phyloP scores from a whole-genome alignment of 768 basidiomycete genomes.

The Daedaleopsis sinensis region DNA sequence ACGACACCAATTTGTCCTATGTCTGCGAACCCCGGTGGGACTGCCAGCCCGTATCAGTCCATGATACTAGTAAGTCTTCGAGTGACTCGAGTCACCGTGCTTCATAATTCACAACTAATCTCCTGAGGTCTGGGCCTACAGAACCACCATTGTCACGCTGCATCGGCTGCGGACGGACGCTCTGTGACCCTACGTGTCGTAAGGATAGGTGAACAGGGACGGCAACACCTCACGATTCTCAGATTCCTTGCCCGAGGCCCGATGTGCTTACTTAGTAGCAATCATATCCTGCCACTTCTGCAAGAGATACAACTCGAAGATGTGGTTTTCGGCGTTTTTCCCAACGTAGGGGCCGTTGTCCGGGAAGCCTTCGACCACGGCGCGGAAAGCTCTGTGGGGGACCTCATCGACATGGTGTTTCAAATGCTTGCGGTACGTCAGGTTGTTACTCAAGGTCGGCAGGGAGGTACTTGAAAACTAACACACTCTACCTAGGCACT shows the following conservation, averaged over 20 bases:
- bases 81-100: no score
- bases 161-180: constrained; percentile 1
- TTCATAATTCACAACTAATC: no score
- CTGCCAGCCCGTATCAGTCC: background rate
- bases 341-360: constrained; percentile 21
- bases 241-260: constrained; percentile 23
- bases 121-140: background rate
- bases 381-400: constrained; percentile 34
- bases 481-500: no score
- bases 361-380: constrained; percentile 19
- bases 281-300: constrained; percentile 34
- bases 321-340: constrained; percentile 33
- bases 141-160: constrained; percentile 2
- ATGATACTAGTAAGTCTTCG: background rate
- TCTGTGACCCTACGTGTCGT: constrained; percentile 11
- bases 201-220: background rate
- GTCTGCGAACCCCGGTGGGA: background rate
- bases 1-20: background rate
- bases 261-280: constrained; percentile 18
- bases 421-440: constrained; percentile 30
- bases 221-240: constrained; percentile 23
- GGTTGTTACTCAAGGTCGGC: no score
- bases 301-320: constrained; percentile 30
- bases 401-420: constrained; percentile 35
- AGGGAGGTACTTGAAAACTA: no score